Evolutionary conservation across 2,329 filamentous ascomycete species (phyloP), one percentile per base, ranked within the genome.

Genomic region (Helotiales sp.): DNA sequence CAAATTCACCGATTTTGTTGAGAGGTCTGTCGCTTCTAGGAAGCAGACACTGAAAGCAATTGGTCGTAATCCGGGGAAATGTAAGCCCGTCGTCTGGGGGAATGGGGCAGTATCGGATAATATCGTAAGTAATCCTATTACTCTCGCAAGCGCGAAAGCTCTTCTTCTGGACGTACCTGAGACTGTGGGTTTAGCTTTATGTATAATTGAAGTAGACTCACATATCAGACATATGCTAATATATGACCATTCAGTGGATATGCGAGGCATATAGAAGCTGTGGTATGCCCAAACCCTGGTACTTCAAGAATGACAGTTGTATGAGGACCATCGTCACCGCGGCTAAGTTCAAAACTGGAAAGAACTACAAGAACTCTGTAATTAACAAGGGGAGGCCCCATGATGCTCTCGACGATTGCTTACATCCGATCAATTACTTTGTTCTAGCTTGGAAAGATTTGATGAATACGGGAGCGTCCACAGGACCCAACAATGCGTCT

Each of bases 31-130:
- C 12, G 44, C 31, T 24, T 12, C 29, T 13, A 63, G 36, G 4
- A 36, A 52, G 31, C 25, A 59, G 29, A 38, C 34, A 8, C 29
- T 62, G 30, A 42, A 40, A 17, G 55, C 52, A 5, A 29, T 5
- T 29, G 44, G 51, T 9, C 38, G 36, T 12, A 7, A 17, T 6
- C 19, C 25, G n/a, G 19, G 55, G 10, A 25, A 50, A 2, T 59
- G 57, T 8, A 49, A 65, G 17, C 36, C 52, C 10, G 59, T 57
- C 53, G 54, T 65, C 7, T 65, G 61, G 61, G 63, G 63, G 1
- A 65, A 65, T 53, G 61, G 61, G 3, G 54, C 50, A 12, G 36
- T 50, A 25, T 57, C 63, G 9, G 61, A 65, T 44, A 61, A 63
- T 53, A 36, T 54, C 3, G n/a, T n/a, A n/a, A n/a, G n/a, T n/a